phyloP scores from a whole-genome alignment of 257 asterid species.

The Craterostigma plantagineum region DNA sequence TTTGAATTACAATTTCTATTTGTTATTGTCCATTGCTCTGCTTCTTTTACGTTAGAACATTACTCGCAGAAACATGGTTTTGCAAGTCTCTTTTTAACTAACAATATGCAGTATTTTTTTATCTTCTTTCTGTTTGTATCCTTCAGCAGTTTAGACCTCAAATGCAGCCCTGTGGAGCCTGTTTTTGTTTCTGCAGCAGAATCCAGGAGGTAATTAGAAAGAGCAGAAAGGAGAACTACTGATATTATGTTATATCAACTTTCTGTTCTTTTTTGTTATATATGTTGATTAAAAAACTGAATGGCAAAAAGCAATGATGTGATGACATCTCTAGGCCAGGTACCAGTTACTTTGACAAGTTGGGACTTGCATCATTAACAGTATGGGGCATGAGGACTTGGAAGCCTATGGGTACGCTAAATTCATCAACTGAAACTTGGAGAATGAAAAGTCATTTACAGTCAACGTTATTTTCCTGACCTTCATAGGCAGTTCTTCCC shows the following conservation, averaged over 20 bases:
- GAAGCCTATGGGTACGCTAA: slow-evolving; percentile 95
- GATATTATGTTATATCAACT: no score
- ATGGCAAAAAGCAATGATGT: no score
- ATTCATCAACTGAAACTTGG: no score
- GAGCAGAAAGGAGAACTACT: neutral
- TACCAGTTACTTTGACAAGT: slow-evolving; percentile 23
- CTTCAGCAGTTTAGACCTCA: slow-evolving; percentile 84
- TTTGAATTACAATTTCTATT: slow-evolving; percentile 6
- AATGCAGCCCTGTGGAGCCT: slow-evolving; percentile 98
- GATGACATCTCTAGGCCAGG: slow-evolving; percentile 70
- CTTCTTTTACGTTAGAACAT: no score
- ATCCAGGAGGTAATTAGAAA: slow-evolving; percentile 48
- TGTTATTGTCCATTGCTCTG: neutral
- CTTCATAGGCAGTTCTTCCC: slow-evolving; percentile 93
- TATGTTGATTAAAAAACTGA: no score
- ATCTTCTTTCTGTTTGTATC: slow-evolving; percentile 9
- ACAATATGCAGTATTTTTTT: slow-evolving; percentile 4
- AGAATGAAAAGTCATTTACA: no score
- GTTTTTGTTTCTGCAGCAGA: slow-evolving; percentile 97
- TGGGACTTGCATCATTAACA: slow-evolving; percentile 84
- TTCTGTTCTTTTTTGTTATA: no score
- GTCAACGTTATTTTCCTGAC: no score
- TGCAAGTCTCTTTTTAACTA: neutral
- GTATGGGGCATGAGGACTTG: slow-evolving; percentile 99
- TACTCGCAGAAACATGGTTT: no score